Conservation (phyloP, 106 monocot species). For the Acorus gramineus region DNA sequence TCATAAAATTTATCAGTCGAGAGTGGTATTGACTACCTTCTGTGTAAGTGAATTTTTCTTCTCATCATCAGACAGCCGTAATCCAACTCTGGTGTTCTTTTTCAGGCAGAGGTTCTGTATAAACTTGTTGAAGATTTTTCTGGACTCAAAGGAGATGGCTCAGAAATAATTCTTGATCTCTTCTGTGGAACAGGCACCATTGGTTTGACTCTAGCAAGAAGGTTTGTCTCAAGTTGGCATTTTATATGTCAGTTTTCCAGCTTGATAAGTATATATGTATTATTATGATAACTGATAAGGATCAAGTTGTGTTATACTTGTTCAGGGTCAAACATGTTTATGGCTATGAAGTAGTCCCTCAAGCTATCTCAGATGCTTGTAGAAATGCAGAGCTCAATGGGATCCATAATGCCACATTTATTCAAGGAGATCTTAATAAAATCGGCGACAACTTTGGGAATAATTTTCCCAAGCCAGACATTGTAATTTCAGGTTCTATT, state of each 20-base stretch:
- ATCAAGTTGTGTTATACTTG: conserved; percentile 1
- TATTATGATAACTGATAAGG: conserved; percentile 1
- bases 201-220: conserved; percentile 87
- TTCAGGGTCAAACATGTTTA: conserved; percentile 78
- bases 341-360: conserved; percentile 83
- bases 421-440: conserved; percentile 97
- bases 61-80: no score
- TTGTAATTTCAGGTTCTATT: conserved; percentile 77
- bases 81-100: neutral
- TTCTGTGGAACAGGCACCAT: conserved; percentile 99
- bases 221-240: conserved; percentile 19
- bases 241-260: neutral
- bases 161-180: conserved; percentile 85
- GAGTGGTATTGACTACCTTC: no score
- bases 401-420: conserved; percentile 86
- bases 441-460: conserved; percentile 76
- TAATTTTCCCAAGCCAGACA: conserved; percentile 80
- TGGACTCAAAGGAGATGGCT: conserved; percentile 73
- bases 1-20: no score
- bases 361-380: conserved; percentile 82
- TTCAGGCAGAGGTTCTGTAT: conserved; percentile 89
- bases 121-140: conserved; percentile 77
- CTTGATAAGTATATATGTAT: neutral
- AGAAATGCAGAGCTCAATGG: conserved; percentile 75
- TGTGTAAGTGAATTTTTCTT: neutral